These are phyloP conservation scores for Phytophthora sansomeana DNA, from an alignment of 352 stramenopile species.

Conservation along the genomic window DNA sequence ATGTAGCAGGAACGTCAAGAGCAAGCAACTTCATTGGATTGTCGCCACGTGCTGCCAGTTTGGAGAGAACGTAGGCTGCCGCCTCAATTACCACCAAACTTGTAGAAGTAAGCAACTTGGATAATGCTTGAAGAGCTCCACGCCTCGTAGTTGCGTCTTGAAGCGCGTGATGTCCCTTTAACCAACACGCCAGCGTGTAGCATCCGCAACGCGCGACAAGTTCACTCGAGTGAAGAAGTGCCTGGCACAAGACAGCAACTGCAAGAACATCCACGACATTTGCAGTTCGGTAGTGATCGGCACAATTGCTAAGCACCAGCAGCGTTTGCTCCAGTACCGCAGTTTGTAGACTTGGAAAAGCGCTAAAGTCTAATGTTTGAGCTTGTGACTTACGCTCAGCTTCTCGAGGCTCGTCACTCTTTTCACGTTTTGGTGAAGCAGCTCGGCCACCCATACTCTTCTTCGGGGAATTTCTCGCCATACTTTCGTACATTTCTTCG, in stretches of 20 bases:
- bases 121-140: slow-evolving; percentile 52
- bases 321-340: slow-evolving; percentile 72
- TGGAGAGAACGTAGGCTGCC: slow-evolving; percentile 66
- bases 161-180: slow-evolving; percentile 53
- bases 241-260: slow-evolving; percentile 66
- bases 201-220: slow-evolving; percentile 76
- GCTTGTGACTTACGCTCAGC: slow-evolving; percentile 8
- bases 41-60: slow-evolving; percentile 67
- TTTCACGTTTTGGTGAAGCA: slow-evolving; percentile 13
- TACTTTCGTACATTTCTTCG: slow-evolving; percentile 32
- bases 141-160: slow-evolving; percentile 59
- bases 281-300: slow-evolving; percentile 49
- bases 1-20: slow-evolving; percentile 61
- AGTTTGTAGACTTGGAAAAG: slow-evolving; percentile 64
- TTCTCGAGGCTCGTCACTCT: slow-evolving; percentile 33
- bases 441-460: slow-evolving; percentile 14
- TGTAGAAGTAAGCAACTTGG: slow-evolving; percentile 71
- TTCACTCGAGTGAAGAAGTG: slow-evolving; percentile 67
- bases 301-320: slow-evolving; percentile 77
- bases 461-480: slow-evolving; percentile 26
- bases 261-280: slow-evolving; percentile 55
- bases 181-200: slow-evolving; percentile 71
- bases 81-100: slow-evolving; percentile 69
- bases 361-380: slow-evolving; percentile 59
- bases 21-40: slow-evolving; percentile 74